Evolutionary conservation across 805 yeast genomes (phyloP), one percentile per base, ranked within the genome.

Genomic region (Jamesozyma gamospora): DNA sequence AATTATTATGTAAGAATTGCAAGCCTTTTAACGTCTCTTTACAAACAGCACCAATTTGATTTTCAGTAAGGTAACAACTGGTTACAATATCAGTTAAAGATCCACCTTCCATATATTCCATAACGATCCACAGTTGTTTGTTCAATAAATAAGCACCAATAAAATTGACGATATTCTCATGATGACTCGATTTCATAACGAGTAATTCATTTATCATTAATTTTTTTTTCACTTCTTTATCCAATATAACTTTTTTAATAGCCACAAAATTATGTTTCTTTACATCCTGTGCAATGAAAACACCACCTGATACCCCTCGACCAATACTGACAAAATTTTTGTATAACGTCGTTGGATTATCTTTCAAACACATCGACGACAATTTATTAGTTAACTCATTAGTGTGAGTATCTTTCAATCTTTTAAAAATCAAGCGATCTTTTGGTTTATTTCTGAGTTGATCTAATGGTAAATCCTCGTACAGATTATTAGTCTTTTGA

Each of bases 31-130:
- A 65, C 0, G 96, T 87, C 56, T 90, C 97, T 41, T 90, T 71
- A 52, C 95, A 86, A 19, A 92, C 95, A 1, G 95, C 86, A 28
- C 94, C 95, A 56, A 92, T 92, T 62, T 92, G 97, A 13, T 82
- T 84, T 54, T 92, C 97, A 2, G 92, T 76, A 82, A 90, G 77
- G 38, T 79, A 79, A 44, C 74, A 71, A 56, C 87, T 88, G 0
- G 94, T 84, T 16, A 90, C 94, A 26, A 92, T 88, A 63, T 92
- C 97, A 0, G 97, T 90, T 49, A 90, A 68, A 0, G 92, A 80
- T 1, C 98, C 98, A 45, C 98, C 97, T 60, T 90, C 96, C 97
- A 90, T 92, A 57, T 85, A 90, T 62, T 90, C 97, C 98, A 90
- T 90, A 15, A 88, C 77, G 9, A 90, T 96, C 97, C 97, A 90